phyloP scores from a whole-genome alignment of 2,329 filamentous ascomycete species.

The Cercospora janseana region DNA sequence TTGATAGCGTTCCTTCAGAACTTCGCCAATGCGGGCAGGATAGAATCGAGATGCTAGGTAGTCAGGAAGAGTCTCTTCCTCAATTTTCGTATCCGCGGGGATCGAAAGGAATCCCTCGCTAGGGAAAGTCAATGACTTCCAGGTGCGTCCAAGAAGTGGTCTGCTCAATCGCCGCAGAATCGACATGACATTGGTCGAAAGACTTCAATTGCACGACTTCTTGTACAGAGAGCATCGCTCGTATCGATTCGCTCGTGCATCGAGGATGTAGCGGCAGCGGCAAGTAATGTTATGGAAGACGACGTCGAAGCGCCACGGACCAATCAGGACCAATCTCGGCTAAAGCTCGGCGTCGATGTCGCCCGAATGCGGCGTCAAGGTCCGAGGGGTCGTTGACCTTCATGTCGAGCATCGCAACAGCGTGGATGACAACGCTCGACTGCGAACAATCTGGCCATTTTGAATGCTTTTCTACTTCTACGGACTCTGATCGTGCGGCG shows the following conservation, averaged over 20 bases:
- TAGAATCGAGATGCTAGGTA: conserved; percentile 14
- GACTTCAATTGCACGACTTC: background rate
- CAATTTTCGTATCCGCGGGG: background rate
- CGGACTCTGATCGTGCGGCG: too few relatives aligned
- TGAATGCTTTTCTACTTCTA: too few relatives aligned
- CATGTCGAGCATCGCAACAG: too few relatives aligned
- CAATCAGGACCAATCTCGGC: too few relatives aligned
- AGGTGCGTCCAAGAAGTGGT: background rate
- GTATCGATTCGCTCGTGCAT: background rate
- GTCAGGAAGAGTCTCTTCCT: conserved; percentile 15
- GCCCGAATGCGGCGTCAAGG: too few relatives aligned
- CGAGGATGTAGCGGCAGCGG: too few relatives aligned
- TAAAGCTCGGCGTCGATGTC: too few relatives aligned
- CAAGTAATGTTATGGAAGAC: too few relatives aligned
- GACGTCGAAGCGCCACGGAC: too few relatives aligned
- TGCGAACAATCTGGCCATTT: too few relatives aligned
- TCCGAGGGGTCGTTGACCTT: too few relatives aligned
- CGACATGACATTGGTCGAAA: background rate
- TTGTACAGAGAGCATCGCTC: background rate
- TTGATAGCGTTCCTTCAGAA: conserved; percentile 6
- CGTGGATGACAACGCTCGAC: too few relatives aligned
- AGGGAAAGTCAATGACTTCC: background rate
- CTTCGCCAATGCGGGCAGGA: conserved; percentile 12
- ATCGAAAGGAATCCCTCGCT: background rate
- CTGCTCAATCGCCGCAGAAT: background rate